Evolutionary conservation across 768 basidiomycete genomes (phyloP).

Genomic region (Suillus fuscotomentosus): DNA sequence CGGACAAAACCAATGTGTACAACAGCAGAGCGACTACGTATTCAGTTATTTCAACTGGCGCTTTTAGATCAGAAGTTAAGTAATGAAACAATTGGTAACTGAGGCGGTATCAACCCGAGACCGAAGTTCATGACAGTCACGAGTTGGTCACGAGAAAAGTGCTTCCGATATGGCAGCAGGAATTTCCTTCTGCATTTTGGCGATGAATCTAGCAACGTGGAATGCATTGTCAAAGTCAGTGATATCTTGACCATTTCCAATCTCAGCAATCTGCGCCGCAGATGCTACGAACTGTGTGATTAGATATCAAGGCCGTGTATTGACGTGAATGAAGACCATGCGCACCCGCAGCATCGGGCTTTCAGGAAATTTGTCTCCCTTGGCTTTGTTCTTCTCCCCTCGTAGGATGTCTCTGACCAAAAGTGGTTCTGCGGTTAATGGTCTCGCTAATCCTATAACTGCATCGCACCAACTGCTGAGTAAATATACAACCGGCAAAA

Average conservation of each 20-base stretch:
- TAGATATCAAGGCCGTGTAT: background rate
- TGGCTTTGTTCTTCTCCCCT: conserved; percentile 22
- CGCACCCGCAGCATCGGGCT: conserved; percentile 34
- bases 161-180: conserved; percentile 30
- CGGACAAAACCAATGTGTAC: background rate
- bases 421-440: conserved; percentile 29
- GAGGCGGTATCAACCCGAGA: background rate
- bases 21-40: background rate
- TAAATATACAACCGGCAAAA: background rate
- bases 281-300: conserved; percentile 27
- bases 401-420: conserved; percentile 27
- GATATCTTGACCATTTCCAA: conserved; percentile 32
- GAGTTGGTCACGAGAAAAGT: conserved; percentile 11
- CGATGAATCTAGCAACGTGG: conserved; percentile 31
- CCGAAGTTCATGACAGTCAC: background rate
- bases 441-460: conserved; percentile 32
- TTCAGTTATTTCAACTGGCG: background rate
- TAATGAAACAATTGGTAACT: background rate
- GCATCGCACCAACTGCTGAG: background rate
- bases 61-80: background rate
- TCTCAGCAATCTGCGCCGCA: conserved; percentile 31
- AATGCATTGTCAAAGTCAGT: conserved; percentile 30
- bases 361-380: conserved; percentile 32
- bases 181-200: conserved; percentile 29
- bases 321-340: background rate